Base-by-base conservation (phyloP, 768 basidiomycete species). In the Pleurotus ostreatus region DNA sequence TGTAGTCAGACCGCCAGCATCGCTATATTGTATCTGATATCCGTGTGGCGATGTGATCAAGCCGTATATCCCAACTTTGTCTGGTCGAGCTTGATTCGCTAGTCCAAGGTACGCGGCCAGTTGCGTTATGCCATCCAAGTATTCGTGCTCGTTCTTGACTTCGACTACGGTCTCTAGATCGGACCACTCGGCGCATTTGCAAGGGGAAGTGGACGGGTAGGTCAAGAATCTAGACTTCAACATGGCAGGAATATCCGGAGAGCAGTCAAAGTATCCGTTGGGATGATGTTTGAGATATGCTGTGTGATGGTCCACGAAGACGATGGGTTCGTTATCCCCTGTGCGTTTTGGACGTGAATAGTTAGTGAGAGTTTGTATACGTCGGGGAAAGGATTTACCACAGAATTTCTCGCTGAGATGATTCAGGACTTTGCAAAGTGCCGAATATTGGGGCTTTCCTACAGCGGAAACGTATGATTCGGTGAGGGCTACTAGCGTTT, bases 51-150 rank as follows among this genome's bases (percentile, higher is more conserved):
- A 59, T 0, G 41, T 18, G 16, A 12, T 20, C 34, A 55, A 23
- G 0, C 53, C 54, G 25, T 54, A 55, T 1, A 55, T 6, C 3
- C 54, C 53, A 20, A 47, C 34, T 38, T 49, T 55, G 39, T 55
- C 54, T 8, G 58, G 58, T 37, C 53, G 58, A 40, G 58, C 44
- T 55, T 55, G 58, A 44, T 55, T 55, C 41, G 45, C 37, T 34
- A 59, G 34, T 16, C 58, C 45, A 16, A 48, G 45, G 30, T 55
- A 59, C 26, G 46, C 56, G 22, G 12, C 39, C 13, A 49, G 46
- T 49, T 57, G 56, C 47, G 34, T 4, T 38, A 48, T 46, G 47
- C 55, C 55, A 15, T 46, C 30, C 25, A 30, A 15, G 46, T 56
- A 30, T 20, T 26, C 26, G 26, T 26, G 5, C 7, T 26, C 26